A percentile compares a stretch with the other conserved stretches of the same genome.
Conservation (phyloP, 2,329 filamentous ascomycete genomes). For the Apiospora marii region DNA sequence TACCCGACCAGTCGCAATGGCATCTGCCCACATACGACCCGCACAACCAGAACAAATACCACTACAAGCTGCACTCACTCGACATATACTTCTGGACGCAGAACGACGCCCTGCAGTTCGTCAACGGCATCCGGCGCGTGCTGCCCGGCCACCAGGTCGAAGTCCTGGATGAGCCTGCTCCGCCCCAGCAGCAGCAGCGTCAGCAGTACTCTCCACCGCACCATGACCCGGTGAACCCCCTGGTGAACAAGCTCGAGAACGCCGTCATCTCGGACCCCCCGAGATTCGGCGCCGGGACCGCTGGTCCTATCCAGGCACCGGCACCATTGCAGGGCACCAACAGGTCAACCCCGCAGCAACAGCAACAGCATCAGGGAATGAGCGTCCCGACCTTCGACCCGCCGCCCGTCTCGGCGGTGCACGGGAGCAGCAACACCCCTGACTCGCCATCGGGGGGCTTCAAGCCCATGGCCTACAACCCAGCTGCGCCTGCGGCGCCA, state of each 20-base stretch:
- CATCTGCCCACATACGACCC: constrained; percentile 78
- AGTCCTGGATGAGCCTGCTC: constrained; percentile 69
- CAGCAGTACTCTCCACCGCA: constrained; percentile 37
- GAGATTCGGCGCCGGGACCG: constrained; percentile 45
- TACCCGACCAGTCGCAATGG: constrained; percentile 68
- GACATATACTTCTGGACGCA: constrained; percentile 84
- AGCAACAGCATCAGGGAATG: neutral
- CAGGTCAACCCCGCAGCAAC: neutral
- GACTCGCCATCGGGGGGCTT: constrained; percentile 46
- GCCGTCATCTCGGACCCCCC: constrained; percentile 70
- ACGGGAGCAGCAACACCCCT: constrained; percentile 43
- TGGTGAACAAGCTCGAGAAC: constrained; percentile 78
- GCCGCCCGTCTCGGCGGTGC: constrained; percentile 47
- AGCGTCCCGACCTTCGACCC: constrained; percentile 43
- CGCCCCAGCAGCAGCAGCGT: constrained; percentile 48
- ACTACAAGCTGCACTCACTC: constrained; percentile 78
- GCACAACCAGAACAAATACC: constrained; percentile 77
- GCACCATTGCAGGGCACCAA: neutral
- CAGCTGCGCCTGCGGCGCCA: constrained; percentile 77
- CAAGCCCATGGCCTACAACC: constrained; percentile 77
- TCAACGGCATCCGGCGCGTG: constrained; percentile 72
- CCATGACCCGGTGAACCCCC: constrained; percentile 63
- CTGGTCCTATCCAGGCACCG: neutral
- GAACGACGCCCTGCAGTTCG: constrained; percentile 73
- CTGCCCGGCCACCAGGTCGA: constrained; percentile 68